phyloP scores from a whole-genome alignment of 1,284 basidiomycete genomes.

The Hemileia vastatrix region DNA sequence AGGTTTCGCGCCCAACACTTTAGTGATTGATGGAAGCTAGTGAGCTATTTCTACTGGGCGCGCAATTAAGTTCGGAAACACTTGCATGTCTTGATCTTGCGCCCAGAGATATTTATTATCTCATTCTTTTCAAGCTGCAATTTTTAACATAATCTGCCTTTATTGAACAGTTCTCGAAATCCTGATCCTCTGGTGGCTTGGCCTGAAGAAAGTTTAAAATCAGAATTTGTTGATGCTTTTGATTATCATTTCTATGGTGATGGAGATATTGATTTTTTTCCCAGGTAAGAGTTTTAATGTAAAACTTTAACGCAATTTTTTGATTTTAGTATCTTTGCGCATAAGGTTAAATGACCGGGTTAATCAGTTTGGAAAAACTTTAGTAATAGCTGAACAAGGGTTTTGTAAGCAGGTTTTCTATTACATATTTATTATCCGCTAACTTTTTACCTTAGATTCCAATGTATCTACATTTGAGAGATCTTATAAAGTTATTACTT shows the following conservation, averaged over 20 bases:
- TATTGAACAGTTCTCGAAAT: constrained; percentile 8
- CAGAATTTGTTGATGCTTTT: constrained; percentile 9
- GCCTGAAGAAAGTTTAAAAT: constrained; percentile 16
- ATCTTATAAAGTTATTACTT: not conserved
- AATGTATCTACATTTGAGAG: not conserved
- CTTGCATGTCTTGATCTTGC: not conserved
- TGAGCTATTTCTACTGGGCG: not conserved
- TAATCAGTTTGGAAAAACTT: constrained; percentile 5
- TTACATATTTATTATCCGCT: not conserved
- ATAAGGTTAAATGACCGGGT: constrained; percentile 2
- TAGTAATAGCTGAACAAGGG: constrained; percentile 19
- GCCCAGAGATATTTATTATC: not conserved
- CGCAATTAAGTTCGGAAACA: not conserved
- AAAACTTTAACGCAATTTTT: not conserved
- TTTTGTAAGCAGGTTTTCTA: constrained; percentile 10
- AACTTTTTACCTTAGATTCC: constrained; percentile 1
- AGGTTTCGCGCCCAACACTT: constrained; percentile 15
- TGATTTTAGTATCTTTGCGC: not conserved
- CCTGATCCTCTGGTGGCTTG: not conserved
- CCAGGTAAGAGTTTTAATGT: not conserved
- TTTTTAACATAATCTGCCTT: not conserved
- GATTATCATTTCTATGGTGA: constrained; percentile 21
- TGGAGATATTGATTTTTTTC: not conserved
- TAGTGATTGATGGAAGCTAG: constrained; percentile 24
- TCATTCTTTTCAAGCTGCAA: not conserved